A percentile compares a stretch with the other conserved stretches of the same genome.
Conservation (phyloP, 2,329 filamentous ascomycete genomes). For the Chalara sp. region DNA sequence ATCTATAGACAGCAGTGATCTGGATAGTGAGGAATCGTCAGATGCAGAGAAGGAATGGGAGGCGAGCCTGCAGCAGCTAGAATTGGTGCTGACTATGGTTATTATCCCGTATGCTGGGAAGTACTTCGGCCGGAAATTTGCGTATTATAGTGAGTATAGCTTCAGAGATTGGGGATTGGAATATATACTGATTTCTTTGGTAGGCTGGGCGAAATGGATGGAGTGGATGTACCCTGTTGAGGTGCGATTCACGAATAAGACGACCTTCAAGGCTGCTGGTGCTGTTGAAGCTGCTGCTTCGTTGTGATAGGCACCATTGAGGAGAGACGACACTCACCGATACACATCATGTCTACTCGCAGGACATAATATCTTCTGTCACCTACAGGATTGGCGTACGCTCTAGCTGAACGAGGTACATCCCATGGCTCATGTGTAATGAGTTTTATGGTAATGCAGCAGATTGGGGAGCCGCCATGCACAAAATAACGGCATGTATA, state of each 20-base stretch:
- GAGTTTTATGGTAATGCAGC: too few relatives aligned
- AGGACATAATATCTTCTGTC: conserved; percentile 6
- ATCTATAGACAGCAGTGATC: conserved; percentile 43
- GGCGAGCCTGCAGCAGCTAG: conserved; percentile 85
- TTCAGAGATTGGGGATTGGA: not conserved
- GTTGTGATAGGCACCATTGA: conserved; percentile 11
- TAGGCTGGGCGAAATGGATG: conserved; percentile 92
- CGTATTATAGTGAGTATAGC: conserved; percentile 77
- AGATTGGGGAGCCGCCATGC: too few relatives aligned
- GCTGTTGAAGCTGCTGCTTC: conserved; percentile 49
- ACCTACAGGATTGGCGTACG: too few relatives aligned
- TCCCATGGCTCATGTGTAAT: too few relatives aligned
- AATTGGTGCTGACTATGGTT: conserved; percentile 90
- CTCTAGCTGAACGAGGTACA: too few relatives aligned
- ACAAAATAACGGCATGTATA: too few relatives aligned
- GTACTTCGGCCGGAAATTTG: conserved; percentile 89
- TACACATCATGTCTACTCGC: conserved; percentile 16
- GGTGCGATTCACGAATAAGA: conserved; percentile 57
- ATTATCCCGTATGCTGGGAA: conserved; percentile 91
- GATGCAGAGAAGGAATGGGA: conserved; percentile 96
- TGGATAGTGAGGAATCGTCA: conserved; percentile 53
- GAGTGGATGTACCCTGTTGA: conserved; percentile 87
- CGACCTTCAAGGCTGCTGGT: conserved; percentile 55
- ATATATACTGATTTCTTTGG: not conserved
- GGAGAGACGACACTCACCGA: conserved; percentile 1